Base-by-base conservation (phyloP, 768 basidiomycete genomes). In the Suillus fuscotomentosus region DNA sequence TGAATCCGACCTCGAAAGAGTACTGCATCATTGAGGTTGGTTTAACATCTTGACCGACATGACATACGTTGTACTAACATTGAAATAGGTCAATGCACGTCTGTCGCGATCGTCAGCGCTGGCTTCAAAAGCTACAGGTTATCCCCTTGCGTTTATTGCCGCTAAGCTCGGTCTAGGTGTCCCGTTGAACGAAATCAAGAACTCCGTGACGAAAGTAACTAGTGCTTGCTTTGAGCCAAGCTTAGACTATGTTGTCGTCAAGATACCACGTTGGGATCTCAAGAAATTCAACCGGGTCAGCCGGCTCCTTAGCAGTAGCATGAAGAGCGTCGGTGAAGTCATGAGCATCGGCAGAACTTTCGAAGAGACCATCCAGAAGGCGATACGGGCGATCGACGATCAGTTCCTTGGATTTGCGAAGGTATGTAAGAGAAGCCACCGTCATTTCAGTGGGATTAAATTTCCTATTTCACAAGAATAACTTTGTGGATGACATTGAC, bases 261-360 rank as follows among this genome's bases (percentile, higher is more conserved):
- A 99, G 82, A 97, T 99, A 71, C 97, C 97, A 62, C 91, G 97
- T 68, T 99, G 97, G 97, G 97, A 99, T 78, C 81, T 99, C 73
- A 96, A 96, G 79, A 99, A 99, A 84, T 99, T 99, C 81, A 94
- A 71, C 71, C 88, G 97, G 54, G 97, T 99, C 71, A 95, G 93
- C 75, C 86, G 91, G 64, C 82, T 92, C 47, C 81, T 99, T 57
- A 94, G 94, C 77, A 94, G 91, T 70, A 94, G 92, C 78, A 99
- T 99, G 97, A 99, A 99, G 85, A 95, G 92, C 70, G 97, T 99
- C 9, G 97, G 97, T 34, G 97, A 99, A 78, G 97, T 99, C 63
- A 99, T 99, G 97, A 94, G 93, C 69, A 99, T 99, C 69, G 97
- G 97, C 15, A 83, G 97, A 70, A 97, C 95, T 5, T 99, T 99